Evolutionary conservation across 1,284 basidiomycete species (phyloP).

Genomic region (Binderoboletus segoi): DNA sequence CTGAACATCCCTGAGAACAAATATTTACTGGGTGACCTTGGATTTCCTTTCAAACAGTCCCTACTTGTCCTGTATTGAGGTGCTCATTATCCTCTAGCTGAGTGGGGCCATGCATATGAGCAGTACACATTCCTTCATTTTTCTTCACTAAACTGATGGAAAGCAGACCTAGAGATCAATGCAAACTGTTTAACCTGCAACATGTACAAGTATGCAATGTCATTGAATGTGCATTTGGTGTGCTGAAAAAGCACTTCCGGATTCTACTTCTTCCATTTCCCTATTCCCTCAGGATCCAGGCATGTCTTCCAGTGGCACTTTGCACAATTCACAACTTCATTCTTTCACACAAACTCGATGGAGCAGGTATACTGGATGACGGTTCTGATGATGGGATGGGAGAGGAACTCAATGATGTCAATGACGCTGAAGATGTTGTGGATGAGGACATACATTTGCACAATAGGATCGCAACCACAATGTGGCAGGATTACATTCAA

Average conservation of each 20-base stretch:
- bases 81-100: constrained; percentile 1
- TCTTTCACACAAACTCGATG: no score
- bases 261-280: neutral
- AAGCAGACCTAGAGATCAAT: neutral
- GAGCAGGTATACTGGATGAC: no score
- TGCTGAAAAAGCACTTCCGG: neutral
- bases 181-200: neutral
- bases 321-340: neutral
- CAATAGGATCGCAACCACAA: no score
- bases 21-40: constrained; percentile 18
- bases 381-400: no score
- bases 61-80: neutral
- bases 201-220: neutral
- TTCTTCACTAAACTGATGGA: neutral
- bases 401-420: no score
- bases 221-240: neutral
- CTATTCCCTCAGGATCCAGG: neutral
- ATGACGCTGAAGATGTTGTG: no score
- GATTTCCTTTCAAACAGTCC: neutral
- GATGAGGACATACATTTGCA: no score
- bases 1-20: constrained; percentile 8
- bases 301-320: neutral
- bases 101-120: neutral
- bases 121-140: neutral
- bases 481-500: no score